A percentile compares a stretch with the other conserved stretches of the same genome.
phyloP scores from a whole-genome alignment of 148 eudicot genomes.

The Selenicereus undatus region DNA sequence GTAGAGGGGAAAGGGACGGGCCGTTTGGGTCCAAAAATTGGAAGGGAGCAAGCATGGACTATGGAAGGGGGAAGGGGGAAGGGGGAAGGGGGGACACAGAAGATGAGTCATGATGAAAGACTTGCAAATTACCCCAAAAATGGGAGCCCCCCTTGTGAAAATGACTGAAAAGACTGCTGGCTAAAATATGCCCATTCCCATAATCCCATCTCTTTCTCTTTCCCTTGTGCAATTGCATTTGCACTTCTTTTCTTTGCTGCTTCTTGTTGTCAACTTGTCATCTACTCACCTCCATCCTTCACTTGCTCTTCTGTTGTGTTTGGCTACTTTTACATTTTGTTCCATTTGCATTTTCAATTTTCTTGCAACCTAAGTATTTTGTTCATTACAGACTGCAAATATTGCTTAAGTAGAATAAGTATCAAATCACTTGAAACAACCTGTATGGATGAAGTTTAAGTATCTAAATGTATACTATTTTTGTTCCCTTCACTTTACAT shows the following conservation, averaged over 20 bases:
- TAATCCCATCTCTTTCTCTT: not conserved
- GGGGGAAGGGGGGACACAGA: not conserved
- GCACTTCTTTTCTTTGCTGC: not conserved
- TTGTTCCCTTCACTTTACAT: too few relatives aligned
- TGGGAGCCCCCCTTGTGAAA: not conserved
- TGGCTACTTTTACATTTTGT: not conserved
- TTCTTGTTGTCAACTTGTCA: not conserved
- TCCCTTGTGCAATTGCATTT: not conserved
- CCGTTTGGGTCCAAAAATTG: not conserved
- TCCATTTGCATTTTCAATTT: not conserved
- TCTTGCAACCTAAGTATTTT: not conserved
- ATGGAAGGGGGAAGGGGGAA: not conserved
- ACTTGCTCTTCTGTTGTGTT: not conserved
- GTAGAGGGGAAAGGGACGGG: not conserved
- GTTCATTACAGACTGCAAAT: too few relatives aligned
- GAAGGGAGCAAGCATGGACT: not conserved
- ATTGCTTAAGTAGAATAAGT: too few relatives aligned
- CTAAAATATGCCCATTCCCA: not conserved
- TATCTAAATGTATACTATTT: too few relatives aligned
- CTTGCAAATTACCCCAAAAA: conserved; percentile 1
- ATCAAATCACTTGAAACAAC: too few relatives aligned
- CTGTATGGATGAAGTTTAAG: too few relatives aligned
- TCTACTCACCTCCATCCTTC: not conserved
- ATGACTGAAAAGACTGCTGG: not conserved
- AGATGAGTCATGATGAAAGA: not conserved